Conservation (phyloP, 2,329 filamentous ascomycete species). For the Exophiala aquamarina region DNA sequence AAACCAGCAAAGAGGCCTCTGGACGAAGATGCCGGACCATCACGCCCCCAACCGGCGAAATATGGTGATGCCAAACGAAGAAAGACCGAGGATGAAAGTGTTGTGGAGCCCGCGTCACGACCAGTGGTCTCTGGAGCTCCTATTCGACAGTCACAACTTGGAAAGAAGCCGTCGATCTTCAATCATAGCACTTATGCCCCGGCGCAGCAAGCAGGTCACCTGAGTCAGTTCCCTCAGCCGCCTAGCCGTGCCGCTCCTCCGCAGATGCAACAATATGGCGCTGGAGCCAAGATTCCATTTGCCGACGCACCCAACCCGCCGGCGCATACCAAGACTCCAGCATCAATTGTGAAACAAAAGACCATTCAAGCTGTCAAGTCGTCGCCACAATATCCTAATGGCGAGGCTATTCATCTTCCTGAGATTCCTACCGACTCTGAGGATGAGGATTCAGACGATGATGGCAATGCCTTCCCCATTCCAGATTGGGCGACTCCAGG, state of each 20-base stretch:
- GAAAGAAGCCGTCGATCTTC: conserved; percentile 57
- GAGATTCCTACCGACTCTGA: conserved; percentile 96
- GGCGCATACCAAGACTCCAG: conserved; percentile 35
- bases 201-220: conserved; percentile 55
- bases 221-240: conserved; percentile 65
- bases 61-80: conserved; percentile 71
- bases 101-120: conserved; percentile 59
- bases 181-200: conserved; percentile 36
- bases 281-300: conserved; percentile 79
- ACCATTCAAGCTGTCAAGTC: conserved; percentile 51
- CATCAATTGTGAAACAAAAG: conserved; percentile 28
- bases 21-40: conserved; percentile 60
- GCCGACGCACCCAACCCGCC: conserved; percentile 73
- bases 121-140: conserved; percentile 74
- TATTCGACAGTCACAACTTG: conserved; percentile 74
- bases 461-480: conserved; percentile 59
- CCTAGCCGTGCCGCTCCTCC: conserved; percentile 66
- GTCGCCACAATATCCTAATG: conserved; percentile 76
- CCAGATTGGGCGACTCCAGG: conserved; percentile 89
- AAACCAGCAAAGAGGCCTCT: conserved; percentile 69
- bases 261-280: conserved; percentile 85
- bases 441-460: conserved; percentile 70
- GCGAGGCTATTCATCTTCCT: conserved; percentile 86
- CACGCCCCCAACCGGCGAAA: conserved; percentile 40
- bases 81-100: conserved; percentile 71